These are phyloP conservation scores for Pyronema omphalodes DNA, from an alignment of 495 filamentous ascomycete species.

Conservation along the genomic window DNA sequence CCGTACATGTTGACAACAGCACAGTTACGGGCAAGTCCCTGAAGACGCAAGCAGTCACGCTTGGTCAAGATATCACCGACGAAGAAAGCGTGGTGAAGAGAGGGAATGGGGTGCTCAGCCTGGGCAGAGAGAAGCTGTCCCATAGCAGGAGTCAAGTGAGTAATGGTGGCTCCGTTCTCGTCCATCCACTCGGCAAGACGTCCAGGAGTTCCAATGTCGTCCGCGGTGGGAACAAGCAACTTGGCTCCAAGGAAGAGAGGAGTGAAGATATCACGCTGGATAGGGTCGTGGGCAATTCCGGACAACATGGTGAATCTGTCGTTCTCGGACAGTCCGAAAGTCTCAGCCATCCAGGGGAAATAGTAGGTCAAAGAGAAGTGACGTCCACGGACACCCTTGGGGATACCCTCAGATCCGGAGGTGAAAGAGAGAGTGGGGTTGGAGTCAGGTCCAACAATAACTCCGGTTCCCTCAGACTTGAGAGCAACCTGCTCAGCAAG, in stretches of 20 bases:
- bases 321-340: conserved; percentile 52
- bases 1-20: conserved; percentile 83
- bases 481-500: conserved; percentile 35
- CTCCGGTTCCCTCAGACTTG: conserved; percentile 42
- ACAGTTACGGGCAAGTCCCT: conserved; percentile 59
- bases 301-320: conserved; percentile 72
- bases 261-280: conserved; percentile 86
- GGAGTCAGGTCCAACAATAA: conserved; percentile 79
- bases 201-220: conserved; percentile 69
- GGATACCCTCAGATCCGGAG: conserved; percentile 63
- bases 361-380: conserved; percentile 82
- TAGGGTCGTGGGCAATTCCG: conserved; percentile 78
- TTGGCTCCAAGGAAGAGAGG: conserved; percentile 76
- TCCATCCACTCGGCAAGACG: conserved; percentile 83
- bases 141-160: conserved; percentile 90
- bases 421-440: conserved; percentile 73
- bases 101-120: conserved; percentile 55
- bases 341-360: conserved; percentile 80
- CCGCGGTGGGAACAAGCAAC: conserved; percentile 60
- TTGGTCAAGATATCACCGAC: conserved; percentile 86
- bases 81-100: conserved; percentile 70
- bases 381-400: conserved; percentile 74
- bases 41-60: conserved; percentile 63
- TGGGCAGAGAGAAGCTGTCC: conserved; percentile 87
- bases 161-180: conserved; percentile 58